Evolutionary conservation across 2,329 filamentous ascomycete species (phyloP), one percentile per base, ranked within the genome.

Genomic region (Calonectria pseudoreteaudii): DNA sequence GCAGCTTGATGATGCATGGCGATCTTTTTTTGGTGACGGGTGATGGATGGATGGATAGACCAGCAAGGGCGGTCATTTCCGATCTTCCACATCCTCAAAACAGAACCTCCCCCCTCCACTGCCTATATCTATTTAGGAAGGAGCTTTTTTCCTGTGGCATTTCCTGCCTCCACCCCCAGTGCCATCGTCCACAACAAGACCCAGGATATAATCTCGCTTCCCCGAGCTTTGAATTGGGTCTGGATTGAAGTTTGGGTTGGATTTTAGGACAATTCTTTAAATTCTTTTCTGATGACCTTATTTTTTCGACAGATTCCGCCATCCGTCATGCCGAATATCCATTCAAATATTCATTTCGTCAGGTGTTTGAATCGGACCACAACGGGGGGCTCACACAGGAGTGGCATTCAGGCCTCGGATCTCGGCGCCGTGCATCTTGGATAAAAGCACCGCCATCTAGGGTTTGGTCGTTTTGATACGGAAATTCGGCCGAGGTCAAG

Each of bases 141-240:
- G 56, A 62, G 56, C 11, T 16, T 3, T 18, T 41, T 1, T 20
- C 41, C 14, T 6, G 28, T 41, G 56, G 34, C 6, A 34, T 60
- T 60, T 60, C 5, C 16, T n/a, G 11, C 56, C 34, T 60, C 56
- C 34, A 60, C 56, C 23, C 14, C 16, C 56, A 20, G 38, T 26
- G 20, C 56, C 56, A 41, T 62, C 34, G 23, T 38, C 56, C 56
- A 62, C 23, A 41, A 26, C 23, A 20, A 7, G 16, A 41, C 11
- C 11, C 13, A 62, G 36, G 36, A 62, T 62, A 62, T 62, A 62
- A 62, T 62, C 56, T 62, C 56, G 56, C 56, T 62, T 62, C 56
- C 56, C 34, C 56, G 56, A 41, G 56, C 56, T 41, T 16, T 41
- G n/a, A 4, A 23, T 10, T 18, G 16, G n/a, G 20, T 14, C 34